Base-by-base conservation (phyloP, 2,329 filamentous ascomycete genomes). In the Xylaria sp. region DNA sequence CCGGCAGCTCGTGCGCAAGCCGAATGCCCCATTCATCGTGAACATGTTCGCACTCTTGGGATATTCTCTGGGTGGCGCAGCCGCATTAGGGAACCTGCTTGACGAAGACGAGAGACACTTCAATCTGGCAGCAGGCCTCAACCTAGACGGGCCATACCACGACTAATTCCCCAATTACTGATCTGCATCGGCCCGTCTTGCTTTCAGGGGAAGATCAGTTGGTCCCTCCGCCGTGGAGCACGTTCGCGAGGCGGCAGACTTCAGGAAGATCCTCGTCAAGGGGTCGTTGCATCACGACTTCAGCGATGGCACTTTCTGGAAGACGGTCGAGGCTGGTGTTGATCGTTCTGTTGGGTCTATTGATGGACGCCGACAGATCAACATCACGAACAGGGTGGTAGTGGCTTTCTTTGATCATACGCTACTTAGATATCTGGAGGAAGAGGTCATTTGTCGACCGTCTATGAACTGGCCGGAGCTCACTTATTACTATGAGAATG, bases 21-120 rank as follows among this genome's bases (percentile, higher is more conserved):
- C 57, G 7, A 30, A 42, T 3, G 55, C 58, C 1, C 52, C 64
- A 0, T 64, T 70, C 16, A 49, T 13, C 9, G 18, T 30, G 47
- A 30, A 49, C 1, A 6, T 49, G 5, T 10, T 49, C 3, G 47
- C 19, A 4, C 47, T 30, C 0, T 10, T 49, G 18, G 68, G 68
- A 0, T 64, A 67, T 34, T 69, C 68, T 3, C n/a, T 70, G 4
- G 69, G 68, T 34, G 68, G 67, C 3, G 64, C 62, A 8, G 47
- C 47, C 8, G 9, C 9, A 6, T 4, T 49, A 19, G 47, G 47
- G 18, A 49, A 18, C 47, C 23, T 49, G 8, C 18, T 49, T 2
- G 47, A 49, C 9, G 18, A 49, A 49, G 2, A 19, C 3, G 8
- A 4, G 2, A 1, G 13, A 11, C 18, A 1, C 2, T 49, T 9